Percentiles rank a stretch among this genome's conserved stretches.
Conservation (phyloP, 805 yeast genomes). For the Groenewaldozyma tartarivorans region DNA sequence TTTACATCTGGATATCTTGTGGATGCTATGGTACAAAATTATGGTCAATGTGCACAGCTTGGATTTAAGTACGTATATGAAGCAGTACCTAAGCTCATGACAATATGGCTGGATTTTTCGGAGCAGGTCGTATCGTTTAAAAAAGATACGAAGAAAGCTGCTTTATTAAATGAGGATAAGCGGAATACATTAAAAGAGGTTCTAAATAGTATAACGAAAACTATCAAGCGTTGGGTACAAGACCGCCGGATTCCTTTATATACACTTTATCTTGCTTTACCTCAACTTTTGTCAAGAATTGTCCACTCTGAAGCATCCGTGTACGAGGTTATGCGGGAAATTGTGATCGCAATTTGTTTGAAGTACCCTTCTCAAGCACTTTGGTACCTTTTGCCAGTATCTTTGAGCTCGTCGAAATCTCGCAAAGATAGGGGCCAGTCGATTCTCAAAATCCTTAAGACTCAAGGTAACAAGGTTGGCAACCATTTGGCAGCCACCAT, state of each 20-base stretch:
- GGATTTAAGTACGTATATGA: constrained; percentile 68
- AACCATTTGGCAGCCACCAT: not conserved
- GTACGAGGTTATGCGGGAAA: constrained; percentile 42
- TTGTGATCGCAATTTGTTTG: constrained; percentile 47
- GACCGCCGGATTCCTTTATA: constrained; percentile 12
- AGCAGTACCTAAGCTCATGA: constrained; percentile 79
- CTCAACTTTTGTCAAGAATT: constrained; percentile 77
- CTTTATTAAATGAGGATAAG: constrained; percentile 13
- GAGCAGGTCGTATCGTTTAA: constrained; percentile 18
- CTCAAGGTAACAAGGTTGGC: not conserved
- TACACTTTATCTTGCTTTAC: constrained; percentile 70
- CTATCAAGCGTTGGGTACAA: constrained; percentile 8
- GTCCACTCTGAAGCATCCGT: constrained; percentile 52
- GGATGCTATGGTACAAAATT: constrained; percentile 43
- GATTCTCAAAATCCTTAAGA: constrained; percentile 26
- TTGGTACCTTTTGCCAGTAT: constrained; percentile 74
- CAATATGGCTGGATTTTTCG: constrained; percentile 81
- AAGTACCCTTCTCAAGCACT: constrained; percentile 74
- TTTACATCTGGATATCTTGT: constrained; percentile 37
- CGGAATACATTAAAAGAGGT: constrained; percentile 3
- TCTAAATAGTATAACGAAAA: constrained; percentile 10
- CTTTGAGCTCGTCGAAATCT: constrained; percentile 44
- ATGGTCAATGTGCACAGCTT: constrained; percentile 47
- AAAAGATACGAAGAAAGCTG: constrained; percentile 1
- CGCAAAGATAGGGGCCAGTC: constrained; percentile 37